A percentile compares a stretch with the other conserved stretches of the same genome.
phyloP scores from a whole-genome alignment of 2,329 filamentous ascomycete genomes.

The Aureobasidium melanogenum region DNA sequence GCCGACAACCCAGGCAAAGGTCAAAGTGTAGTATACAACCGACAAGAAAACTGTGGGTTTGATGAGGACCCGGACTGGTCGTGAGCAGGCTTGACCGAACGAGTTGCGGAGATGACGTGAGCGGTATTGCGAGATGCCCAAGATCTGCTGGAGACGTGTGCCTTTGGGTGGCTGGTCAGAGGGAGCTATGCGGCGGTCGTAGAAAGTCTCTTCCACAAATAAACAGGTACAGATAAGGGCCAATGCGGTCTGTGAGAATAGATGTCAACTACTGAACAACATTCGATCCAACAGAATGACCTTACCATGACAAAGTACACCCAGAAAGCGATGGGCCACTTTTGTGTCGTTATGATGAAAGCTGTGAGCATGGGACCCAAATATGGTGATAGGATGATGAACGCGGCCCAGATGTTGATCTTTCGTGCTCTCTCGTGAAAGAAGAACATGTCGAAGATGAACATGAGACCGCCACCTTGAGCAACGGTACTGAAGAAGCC shows the following conservation, averaged over 20 bases:
- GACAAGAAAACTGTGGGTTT: slow-evolving; percentile 32
- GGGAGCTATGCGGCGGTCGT: slow-evolving; percentile 32
- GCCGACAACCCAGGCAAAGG: slow-evolving; percentile 20
- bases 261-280: neutral
- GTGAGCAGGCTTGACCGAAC: slow-evolving; percentile 27
- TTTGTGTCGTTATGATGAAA: slow-evolving; percentile 37
- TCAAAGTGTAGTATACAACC: slow-evolving; percentile 32
- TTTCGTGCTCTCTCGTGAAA: slow-evolving; percentile 43
- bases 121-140: slow-evolving; percentile 28
- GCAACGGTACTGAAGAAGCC: slow-evolving; percentile 37
- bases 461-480: slow-evolving; percentile 36
- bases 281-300: neutral
- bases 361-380: slow-evolving; percentile 34
- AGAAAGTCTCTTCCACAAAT: slow-evolving; percentile 43
- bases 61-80: slow-evolving; percentile 28
- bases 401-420: slow-evolving; percentile 31
- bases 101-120: slow-evolving; percentile 24
- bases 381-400: slow-evolving; percentile 33
- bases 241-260: slow-evolving; percentile 14
- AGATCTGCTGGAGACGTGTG: slow-evolving; percentile 23
- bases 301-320: slow-evolving; percentile 32
- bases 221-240: slow-evolving; percentile 32
- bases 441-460: slow-evolving; percentile 50
- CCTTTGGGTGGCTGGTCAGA: slow-evolving; percentile 26
- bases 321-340: slow-evolving; percentile 43